Percentiles rank a stretch among this genome's conserved stretches.
phyloP scores from a whole-genome alignment of 2,329 filamentous ascomycete genomes.

The Aureobasidium sp. region DNA sequence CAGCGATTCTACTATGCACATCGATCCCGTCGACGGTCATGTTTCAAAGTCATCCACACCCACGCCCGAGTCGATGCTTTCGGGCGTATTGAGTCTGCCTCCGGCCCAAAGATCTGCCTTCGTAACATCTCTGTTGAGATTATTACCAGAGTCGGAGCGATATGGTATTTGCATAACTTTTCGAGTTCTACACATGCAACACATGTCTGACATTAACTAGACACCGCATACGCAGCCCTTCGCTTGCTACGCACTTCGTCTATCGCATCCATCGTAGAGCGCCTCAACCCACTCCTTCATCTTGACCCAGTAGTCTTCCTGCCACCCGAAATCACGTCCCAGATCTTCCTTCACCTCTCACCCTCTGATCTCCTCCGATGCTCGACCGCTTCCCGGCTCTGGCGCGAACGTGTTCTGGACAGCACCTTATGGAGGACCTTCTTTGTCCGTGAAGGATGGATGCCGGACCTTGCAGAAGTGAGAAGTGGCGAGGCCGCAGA shows the following conservation, averaged over 20 bases:
- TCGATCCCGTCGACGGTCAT: slow-evolving; percentile 27
- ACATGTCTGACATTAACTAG: slow-evolving; percentile 40
- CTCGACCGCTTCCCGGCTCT: slow-evolving; percentile 70
- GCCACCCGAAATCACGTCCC: slow-evolving; percentile 82
- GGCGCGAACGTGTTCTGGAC: slow-evolving; percentile 76
- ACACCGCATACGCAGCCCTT: slow-evolving; percentile 72
- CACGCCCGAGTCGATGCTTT: slow-evolving; percentile 8
- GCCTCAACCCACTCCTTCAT: slow-evolving; percentile 75
- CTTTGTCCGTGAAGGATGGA: slow-evolving; percentile 81
- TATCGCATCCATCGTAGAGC: slow-evolving; percentile 72
- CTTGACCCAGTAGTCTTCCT: slow-evolving; percentile 85
- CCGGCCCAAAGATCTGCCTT: slow-evolving; percentile 17
- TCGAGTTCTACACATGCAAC: background rate
- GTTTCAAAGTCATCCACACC: slow-evolving; percentile 14
- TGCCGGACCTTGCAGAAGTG: slow-evolving; percentile 27
- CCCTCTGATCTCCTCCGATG: slow-evolving; percentile 72
- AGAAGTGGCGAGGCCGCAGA: slow-evolving; percentile 20
- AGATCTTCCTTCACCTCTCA: slow-evolving; percentile 81
- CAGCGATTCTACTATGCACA: slow-evolving; percentile 35
- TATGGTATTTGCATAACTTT: slow-evolving; percentile 15
- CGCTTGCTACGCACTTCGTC: slow-evolving; percentile 71
- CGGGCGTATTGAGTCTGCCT: slow-evolving; percentile 16
- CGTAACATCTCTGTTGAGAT: slow-evolving; percentile 10
- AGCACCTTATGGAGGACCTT: slow-evolving; percentile 78
- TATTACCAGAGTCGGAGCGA: slow-evolving; percentile 14